Base-by-base conservation (phyloP, 1,284 basidiomycete genomes). In the Dichomitus squalens region DNA sequence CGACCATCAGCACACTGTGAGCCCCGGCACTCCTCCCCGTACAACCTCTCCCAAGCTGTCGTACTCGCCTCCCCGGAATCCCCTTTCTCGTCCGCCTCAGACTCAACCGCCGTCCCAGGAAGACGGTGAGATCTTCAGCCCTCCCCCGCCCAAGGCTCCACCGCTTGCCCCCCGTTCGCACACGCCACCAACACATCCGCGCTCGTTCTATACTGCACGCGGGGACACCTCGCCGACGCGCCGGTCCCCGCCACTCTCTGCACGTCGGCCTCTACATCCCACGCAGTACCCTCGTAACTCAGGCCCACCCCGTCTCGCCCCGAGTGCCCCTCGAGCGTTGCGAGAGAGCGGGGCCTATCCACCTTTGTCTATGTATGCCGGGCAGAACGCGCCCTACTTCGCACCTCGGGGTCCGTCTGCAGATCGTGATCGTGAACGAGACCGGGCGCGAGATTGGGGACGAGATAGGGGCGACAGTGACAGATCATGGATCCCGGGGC, bases 251-350 rank as follows among this genome's bases (percentile, higher is more conserved):
- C 65, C 65, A 2, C 61, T 70, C 4, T 41, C 53, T 7, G 27
- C 49, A 11, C 68, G 69, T 1, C 67, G 67, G 16, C 67, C 67
- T 7, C 59, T 67, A 11, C 64, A 67, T n/a, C 63, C 67, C n/a
- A 55, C 70, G 25, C 57, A 66, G 20, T 66, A 70, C 36, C 21
- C 53, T 39, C 57, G 58, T 46, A 64, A 63, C 58, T 46, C 55
- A 23, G 59, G 69, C 18, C n/a, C 58, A 7, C 69, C 71, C 20
- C 74, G 76, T 31, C 74, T 77, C 21, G 71, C 79, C 14, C 83
- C 84, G 1, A 81, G 77, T 39, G 83, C 77, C 0, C 84, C 84
- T 0, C 77, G 82, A 21, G 83, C 83, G n/a, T 64, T 84, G 16
- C 71, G 83, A 39, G 71, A 72, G 16, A 59, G 67, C 58, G 66